Evolutionary conservation across 306 rosid genomes (phyloP).

Genomic region (Acmispon strigosus): DNA sequence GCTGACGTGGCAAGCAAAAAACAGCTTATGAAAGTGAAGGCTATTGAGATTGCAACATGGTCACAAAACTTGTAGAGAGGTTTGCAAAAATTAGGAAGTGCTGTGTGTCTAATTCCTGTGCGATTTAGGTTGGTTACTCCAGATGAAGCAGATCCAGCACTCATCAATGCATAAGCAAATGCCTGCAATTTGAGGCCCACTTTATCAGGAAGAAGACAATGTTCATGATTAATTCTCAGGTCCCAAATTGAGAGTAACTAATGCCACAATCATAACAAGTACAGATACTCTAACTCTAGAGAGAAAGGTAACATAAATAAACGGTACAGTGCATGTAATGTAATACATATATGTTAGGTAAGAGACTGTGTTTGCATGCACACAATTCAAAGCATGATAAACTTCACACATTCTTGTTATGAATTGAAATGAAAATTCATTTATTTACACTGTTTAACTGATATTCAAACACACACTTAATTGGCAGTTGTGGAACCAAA

Average conservation of each 20-base stretch:
- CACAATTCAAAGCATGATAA: too few relatives aligned
- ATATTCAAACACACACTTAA: neutral
- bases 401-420: too few relatives aligned
- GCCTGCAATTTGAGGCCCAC: constrained; percentile 29
- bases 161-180: constrained; percentile 78
- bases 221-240: too few relatives aligned
- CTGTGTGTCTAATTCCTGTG: constrained; percentile 69
- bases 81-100: constrained; percentile 77
- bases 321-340: too few relatives aligned
- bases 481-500: neutral
- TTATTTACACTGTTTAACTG: too few relatives aligned
- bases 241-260: neutral
- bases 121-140: constrained; percentile 83
- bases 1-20: constrained; percentile 66
- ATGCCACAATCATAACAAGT: neutral
- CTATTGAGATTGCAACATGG: constrained; percentile 83
- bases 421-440: too few relatives aligned
- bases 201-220: too few relatives aligned
- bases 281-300: too few relatives aligned
- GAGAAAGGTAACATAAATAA: neutral
- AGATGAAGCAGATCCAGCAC: constrained; percentile 89
- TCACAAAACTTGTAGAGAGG: constrained; percentile 64
- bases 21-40: constrained; percentile 69
- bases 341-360: too few relatives aligned
- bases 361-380: too few relatives aligned